Evolutionary conservation across 1,139 yeast species (phyloP), one percentile per base, ranked within the genome.

Genomic region (Yamadazyma membranifaciens): DNA sequence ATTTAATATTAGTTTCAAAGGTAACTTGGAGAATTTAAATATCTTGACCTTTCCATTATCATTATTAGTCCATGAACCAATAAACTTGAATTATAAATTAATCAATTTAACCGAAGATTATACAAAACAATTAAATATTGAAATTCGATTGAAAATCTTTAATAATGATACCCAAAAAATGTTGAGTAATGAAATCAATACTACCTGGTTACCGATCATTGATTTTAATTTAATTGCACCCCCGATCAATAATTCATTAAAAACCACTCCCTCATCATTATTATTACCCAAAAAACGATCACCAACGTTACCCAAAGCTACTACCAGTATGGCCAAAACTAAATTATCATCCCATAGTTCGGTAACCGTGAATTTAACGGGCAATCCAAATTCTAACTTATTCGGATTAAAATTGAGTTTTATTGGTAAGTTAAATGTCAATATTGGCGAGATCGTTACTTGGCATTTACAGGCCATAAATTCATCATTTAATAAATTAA

Each of bases 401-500:
- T 56, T 63, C 4, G 85, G 88, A 0, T 60, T 86, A 13, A 69
- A 70, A 17, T 67, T 87, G 20, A 76, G 85, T 7, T 81, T 86
- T 45, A 67, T 74, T 4, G 95, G 95, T 0, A 77, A 79, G 11
- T 73, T 84, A 12, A 66, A 74, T 33, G 79, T 83, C 6, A 67
- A 71, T 46, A 60, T 83, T 11, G 94, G 94, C 2, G 75, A 80
- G 40, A 67, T 73, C 4, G 77, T 78, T 49, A 72, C 68, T 40
- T 81, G 92, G 87, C 75, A 73, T 41, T 69, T 86, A 4, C 87
- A 82, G 54, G 82, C 86, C 1, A 73, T 84, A 41, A 87, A 86
- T 62, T 73, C 73, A 44, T 68, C 82, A 24, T 51, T 62, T 46
- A 60, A 70, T 45, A 60, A 69, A 49, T 60, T 81, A 59, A 65